phyloP scores from a whole-genome alignment of 2,329 filamentous ascomycete genomes.

The Penicillium sp. region DNA sequence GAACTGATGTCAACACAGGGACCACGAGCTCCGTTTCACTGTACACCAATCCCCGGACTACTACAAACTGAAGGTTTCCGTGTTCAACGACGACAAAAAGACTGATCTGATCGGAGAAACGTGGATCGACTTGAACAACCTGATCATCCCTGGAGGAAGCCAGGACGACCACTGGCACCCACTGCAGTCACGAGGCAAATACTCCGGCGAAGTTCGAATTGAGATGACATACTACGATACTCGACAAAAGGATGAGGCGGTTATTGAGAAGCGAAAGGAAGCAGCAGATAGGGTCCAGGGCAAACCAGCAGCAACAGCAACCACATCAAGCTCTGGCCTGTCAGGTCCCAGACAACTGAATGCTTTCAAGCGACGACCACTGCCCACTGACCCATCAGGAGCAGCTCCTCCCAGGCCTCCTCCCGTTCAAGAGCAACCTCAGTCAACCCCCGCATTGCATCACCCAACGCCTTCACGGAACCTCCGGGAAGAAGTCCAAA shows the following conservation, averaged over 20 bases:
- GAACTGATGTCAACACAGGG: constrained; percentile 58
- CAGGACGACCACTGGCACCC: constrained; percentile 91
- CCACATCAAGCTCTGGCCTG: constrained; percentile 27
- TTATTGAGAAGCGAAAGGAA: constrained; percentile 54
- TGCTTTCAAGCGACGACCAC: constrained; percentile 75
- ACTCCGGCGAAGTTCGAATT: constrained; percentile 89
- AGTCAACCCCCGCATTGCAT: constrained; percentile 22
- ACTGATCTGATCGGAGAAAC: constrained; percentile 95
- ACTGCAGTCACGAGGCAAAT: constrained; percentile 86
- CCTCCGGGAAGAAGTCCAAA: constrained; percentile 18
- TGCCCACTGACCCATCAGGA: constrained; percentile 73
- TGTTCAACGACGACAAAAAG: constrained; percentile 98
- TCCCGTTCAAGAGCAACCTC: constrained; percentile 26
- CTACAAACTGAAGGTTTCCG: constrained; percentile 88
- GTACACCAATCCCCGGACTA: constrained; percentile 98
- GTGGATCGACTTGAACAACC: constrained; percentile 78
- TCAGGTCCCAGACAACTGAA: constrained; percentile 55
- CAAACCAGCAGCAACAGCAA: constrained; percentile 21
- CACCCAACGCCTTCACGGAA: constrained; percentile 23
- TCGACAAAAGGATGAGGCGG: constrained; percentile 75
- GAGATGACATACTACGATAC: constrained; percentile 96
- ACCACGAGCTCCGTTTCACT: constrained; percentile 92
- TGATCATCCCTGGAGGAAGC: constrained; percentile 84
- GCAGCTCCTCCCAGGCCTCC: constrained; percentile 41
- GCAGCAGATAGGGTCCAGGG: constrained; percentile 37